A percentile compares a stretch with the other conserved stretches of the same genome.
Conservation (phyloP, 2,329 filamentous ascomycete species). For the Sphaerostilbella broomeana region DNA sequence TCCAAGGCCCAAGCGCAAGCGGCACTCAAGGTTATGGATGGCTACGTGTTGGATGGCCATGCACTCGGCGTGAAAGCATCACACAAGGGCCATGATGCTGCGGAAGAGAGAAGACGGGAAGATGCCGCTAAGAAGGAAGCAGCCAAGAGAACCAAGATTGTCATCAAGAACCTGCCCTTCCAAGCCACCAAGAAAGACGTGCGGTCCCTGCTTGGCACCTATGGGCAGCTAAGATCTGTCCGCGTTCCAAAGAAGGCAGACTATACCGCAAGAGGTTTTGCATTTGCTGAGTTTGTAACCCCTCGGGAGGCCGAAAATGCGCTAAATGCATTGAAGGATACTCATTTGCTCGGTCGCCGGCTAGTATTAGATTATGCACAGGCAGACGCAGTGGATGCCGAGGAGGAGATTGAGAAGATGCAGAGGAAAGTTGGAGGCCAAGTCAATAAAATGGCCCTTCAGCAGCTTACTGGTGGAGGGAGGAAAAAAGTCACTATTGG, state of each 20-base stretch:
- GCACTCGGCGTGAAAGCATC: conserved; percentile 79
- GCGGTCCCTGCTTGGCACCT: conserved; percentile 74
- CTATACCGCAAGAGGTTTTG: conserved; percentile 81
- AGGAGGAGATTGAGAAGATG: conserved; percentile 95
- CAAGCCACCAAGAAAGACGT: conserved; percentile 92
- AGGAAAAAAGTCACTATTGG: conserved; percentile 85
- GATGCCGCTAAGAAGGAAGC: conserved; percentile 77
- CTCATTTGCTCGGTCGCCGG: conserved; percentile 83
- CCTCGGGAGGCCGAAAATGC: conserved; percentile 84
- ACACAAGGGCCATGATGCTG: conserved; percentile 80
- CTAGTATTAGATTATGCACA: conserved; percentile 89
- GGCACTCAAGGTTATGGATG: conserved; percentile 80
- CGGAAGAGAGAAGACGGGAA: conserved; percentile 75
- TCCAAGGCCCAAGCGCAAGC: conserved; percentile 71
- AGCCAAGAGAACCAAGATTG: conserved; percentile 77
- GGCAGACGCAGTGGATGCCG: conserved; percentile 80
- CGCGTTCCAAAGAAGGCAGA: conserved; percentile 95
- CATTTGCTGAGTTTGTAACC: conserved; percentile 93
- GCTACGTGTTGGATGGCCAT: conserved; percentile 79
- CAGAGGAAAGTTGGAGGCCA: conserved; percentile 91
- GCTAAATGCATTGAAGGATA: conserved; percentile 83
- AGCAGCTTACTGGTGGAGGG: conserved; percentile 76
- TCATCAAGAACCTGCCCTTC: conserved; percentile 98
- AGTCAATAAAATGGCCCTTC: conserved; percentile 82
- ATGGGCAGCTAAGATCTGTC: conserved; percentile 87